Evolutionary conservation across 2,329 filamentous ascomycete species (phyloP).

Genomic region (Byssoonygena ceratinophila): DNA sequence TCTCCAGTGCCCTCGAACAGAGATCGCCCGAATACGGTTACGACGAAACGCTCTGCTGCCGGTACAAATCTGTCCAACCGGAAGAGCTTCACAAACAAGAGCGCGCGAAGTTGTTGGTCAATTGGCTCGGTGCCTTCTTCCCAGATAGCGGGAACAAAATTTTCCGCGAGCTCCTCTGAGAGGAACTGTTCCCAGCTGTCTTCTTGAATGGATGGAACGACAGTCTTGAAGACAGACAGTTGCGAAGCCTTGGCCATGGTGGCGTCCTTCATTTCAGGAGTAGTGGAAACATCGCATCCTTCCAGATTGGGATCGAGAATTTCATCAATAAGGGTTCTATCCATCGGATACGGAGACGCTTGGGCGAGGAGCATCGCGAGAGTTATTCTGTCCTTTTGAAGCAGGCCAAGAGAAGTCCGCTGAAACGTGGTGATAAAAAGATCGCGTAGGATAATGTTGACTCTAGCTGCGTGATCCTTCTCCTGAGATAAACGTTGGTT

Average conservation of each 20-base stretch:
- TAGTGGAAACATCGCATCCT: slow-evolving; percentile 67
- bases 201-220: slow-evolving; percentile 51
- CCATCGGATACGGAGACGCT: slow-evolving; percentile 91
- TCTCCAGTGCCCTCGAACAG: slow-evolving; percentile 79
- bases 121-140: slow-evolving; percentile 52
- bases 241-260: slow-evolving; percentile 58
- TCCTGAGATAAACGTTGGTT: slow-evolving; percentile 63
- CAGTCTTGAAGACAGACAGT: slow-evolving; percentile 62
- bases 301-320: slow-evolving; percentile 69
- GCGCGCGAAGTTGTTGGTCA: slow-evolving; percentile 68
- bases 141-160: slow-evolving; percentile 68
- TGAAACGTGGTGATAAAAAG: slow-evolving; percentile 87
- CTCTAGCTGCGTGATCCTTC: slow-evolving; percentile 64
- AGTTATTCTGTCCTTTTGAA: slow-evolving; percentile 90
- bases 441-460: slow-evolving; percentile 82
- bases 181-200: slow-evolving; percentile 74
- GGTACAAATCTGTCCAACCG: slow-evolving; percentile 92
- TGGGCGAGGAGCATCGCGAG: slow-evolving; percentile 91
- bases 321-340: slow-evolving; percentile 75
- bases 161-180: slow-evolving; percentile 74
- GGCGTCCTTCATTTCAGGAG: slow-evolving; percentile 53
- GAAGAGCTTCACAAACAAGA: slow-evolving; percentile 87
- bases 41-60: slow-evolving; percentile 80
- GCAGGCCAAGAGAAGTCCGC: slow-evolving; percentile 79
- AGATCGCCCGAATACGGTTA: slow-evolving; percentile 69